Evolutionary conservation across 495 filamentous ascomycete genomes (phyloP).

Genomic region (Xylaria venustula): DNA sequence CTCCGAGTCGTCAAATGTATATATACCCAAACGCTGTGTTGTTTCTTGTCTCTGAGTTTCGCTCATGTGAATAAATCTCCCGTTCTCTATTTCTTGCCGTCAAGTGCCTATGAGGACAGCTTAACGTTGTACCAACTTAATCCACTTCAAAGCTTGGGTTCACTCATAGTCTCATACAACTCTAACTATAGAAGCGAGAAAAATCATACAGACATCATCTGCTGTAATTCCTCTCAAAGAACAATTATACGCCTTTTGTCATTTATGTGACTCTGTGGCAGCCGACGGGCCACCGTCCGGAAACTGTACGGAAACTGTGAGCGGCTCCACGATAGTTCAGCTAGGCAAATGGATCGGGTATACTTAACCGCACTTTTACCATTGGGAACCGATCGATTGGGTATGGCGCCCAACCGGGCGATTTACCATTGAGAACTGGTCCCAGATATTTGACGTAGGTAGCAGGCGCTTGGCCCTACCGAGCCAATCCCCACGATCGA

Average conservation of each 20-base stretch:
- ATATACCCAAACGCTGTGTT: no score
- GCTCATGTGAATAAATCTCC: no score
- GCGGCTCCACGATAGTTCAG: not conserved
- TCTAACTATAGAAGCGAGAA: no score
- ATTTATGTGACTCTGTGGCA: not conserved
- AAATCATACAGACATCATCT: no score
- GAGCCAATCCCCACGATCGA: not conserved
- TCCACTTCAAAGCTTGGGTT: no score
- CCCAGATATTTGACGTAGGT: not conserved
- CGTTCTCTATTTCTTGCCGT: no score
- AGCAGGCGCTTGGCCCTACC: not conserved
- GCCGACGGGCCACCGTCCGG: not conserved
- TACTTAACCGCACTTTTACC: not conserved
- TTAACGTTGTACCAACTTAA: no score
- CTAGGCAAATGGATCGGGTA: not conserved
- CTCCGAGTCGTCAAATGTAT: no score
- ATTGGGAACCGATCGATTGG: not conserved
- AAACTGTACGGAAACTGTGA: conserved; percentile 12
- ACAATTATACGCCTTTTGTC: not conserved
- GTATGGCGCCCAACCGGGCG: conserved; percentile 1
- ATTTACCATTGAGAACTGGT: not conserved
- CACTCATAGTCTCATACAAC: no score
- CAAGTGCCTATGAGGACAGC: no score
- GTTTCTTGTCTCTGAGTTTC: no score
- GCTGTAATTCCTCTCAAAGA: not conserved